Evolutionary conservation across 306 rosid genomes (phyloP), one percentile per base, ranked within the genome.

Genomic region (Sindora glabra): DNA sequence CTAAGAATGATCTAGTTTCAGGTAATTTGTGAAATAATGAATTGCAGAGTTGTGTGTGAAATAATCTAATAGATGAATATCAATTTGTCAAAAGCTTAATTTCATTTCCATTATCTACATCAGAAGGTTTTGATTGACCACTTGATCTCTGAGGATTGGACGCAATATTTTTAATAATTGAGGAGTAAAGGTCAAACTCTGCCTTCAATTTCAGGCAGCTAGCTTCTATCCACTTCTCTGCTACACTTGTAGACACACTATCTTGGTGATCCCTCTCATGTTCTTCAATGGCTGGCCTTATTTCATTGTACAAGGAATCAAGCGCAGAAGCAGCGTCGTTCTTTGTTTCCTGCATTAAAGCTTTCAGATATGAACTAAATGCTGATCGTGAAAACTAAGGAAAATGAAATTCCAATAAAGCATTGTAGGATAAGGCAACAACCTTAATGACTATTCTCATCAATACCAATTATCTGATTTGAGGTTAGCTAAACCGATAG

Each of bases 221-320:
- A 49, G 86, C 96, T 53, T 76, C 86, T 38, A 91, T 91, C 98
- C 98, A 91, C 81, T 85, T 91, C 80, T 91, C 96, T 22, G 98
- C 98, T 4, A 91, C 96, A 12, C 79, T 74, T 1, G 96, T 91
- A 7, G 98, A 82, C 19, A 91, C 98, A 52, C 69, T 86, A 70
- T 92, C 96, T 81, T 92, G 98, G 74, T 70, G 81, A 67, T 88
- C 96, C 74, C 96, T 83, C 72, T 92, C 96, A 27, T 92, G 86
- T 68, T 92, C 98, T 80, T 92, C 98, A 59, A 92, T 92, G 61
- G 98, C 95, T 13, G 98, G 98, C 40, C 98, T 73, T 61, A 92
- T 88, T 72, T 92, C 98, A 48, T 88, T 77, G 72, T 88, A 92
- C 34, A 92, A 68, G 30, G 83, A 65, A 68, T 88, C 90, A 36